These are phyloP conservation scores for Lobosporangium transversale DNA, from an alignment of 192 early-diverging fungal genomes.

Conservation along the genomic window DNA sequence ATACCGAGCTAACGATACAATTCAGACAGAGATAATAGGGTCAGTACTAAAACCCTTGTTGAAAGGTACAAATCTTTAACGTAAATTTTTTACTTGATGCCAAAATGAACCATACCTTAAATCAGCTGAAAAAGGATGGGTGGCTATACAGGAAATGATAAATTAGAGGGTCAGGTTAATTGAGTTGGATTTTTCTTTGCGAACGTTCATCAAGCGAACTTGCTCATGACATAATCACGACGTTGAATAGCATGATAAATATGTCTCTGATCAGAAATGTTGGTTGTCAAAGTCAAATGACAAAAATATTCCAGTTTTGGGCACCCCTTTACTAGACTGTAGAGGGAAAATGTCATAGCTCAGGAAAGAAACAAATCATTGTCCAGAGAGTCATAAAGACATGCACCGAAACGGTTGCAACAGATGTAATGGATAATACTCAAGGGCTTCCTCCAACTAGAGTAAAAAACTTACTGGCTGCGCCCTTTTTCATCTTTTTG, in stretches of 20 bases:
- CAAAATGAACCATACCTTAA: slow-evolving; percentile 8
- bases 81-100: background rate
- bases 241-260: background rate
- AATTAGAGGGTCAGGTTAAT: background rate
- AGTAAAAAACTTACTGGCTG: slow-evolving; percentile 38
- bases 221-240: background rate
- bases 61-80: background rate
- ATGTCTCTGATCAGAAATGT: background rate
- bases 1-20: slow-evolving; percentile 55
- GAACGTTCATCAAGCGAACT: background rate
- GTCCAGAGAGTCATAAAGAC: background rate
- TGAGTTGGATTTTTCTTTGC: background rate
- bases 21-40: background rate
- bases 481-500: slow-evolving; percentile 44
- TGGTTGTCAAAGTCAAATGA: slow-evolving; percentile 12
- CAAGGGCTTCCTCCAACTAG: too few relatives aligned
- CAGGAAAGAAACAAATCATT: background rate
- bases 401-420: too few relatives aligned
- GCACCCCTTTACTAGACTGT: background rate
- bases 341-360: background rate
- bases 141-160: slow-evolving; percentile 20
- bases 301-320: slow-evolving; percentile 8
- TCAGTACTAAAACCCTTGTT: background rate
- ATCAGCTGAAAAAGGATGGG: slow-evolving; percentile 49
- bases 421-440: too few relatives aligned